A percentile compares a stretch with the other conserved stretches of the same genome.
phyloP scores from a whole-genome alignment of 2,329 filamentous ascomycete species.

The Exophiala spinifera region DNA sequence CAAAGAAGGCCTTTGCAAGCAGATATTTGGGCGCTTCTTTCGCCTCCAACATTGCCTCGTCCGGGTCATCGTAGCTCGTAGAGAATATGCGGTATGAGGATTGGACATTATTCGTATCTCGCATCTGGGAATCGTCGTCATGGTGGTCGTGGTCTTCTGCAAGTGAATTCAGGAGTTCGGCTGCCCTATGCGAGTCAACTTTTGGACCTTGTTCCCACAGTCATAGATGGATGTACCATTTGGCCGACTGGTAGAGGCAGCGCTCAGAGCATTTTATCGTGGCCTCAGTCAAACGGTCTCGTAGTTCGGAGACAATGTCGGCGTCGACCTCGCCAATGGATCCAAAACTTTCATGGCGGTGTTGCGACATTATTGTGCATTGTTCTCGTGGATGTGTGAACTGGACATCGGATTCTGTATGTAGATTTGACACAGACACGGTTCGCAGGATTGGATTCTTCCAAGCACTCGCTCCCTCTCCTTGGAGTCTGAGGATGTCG shows the following conservation, averaged over 20 bases:
- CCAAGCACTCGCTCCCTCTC: neutral
- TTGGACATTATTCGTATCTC: constrained; percentile 48
- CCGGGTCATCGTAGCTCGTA: constrained; percentile 61
- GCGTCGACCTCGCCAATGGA: constrained; percentile 20
- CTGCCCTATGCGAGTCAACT: constrained; percentile 62
- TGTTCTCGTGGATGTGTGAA: neutral
- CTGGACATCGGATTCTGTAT: neutral
- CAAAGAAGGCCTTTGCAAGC: constrained; percentile 89
- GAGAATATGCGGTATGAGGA: constrained; percentile 50
- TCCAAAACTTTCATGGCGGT: constrained; percentile 23
- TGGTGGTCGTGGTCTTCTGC: constrained; percentile 53
- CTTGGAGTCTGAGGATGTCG: no score
- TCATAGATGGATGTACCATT: constrained; percentile 60
- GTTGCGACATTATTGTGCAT: constrained; percentile 10
- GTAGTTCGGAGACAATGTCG: constrained; percentile 25
- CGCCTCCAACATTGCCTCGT: constrained; percentile 72
- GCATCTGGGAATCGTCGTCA: constrained; percentile 59
- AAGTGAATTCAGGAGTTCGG: constrained; percentile 85
- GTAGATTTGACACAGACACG: neutral
- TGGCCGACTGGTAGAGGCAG: constrained; percentile 92
- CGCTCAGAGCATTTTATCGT: constrained; percentile 89
- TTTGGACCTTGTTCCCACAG: constrained; percentile 39
- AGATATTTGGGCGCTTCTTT: constrained; percentile 80
- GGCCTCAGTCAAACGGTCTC: constrained; percentile 45
- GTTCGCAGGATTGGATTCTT: neutral